A percentile compares a stretch with the other conserved stretches of the same genome.
phyloP scores from a whole-genome alignment of 768 basidiomycete genomes.

The Saitozyma sp. region DNA sequence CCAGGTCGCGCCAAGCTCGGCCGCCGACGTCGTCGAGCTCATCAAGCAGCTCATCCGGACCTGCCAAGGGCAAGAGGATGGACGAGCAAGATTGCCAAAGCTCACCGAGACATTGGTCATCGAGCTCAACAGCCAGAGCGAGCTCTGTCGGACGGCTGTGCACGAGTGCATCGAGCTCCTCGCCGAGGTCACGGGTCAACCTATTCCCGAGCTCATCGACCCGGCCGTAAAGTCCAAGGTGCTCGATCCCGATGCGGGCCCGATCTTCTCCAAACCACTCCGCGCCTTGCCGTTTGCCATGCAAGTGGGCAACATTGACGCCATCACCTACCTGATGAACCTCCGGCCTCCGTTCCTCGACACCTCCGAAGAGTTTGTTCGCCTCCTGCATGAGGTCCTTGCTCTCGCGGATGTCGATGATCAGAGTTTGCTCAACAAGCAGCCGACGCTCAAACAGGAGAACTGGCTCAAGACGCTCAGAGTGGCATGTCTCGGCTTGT shows the following conservation, averaged over 20 bases:
- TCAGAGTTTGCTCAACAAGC: constrained; percentile 70
- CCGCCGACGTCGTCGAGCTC: constrained; percentile 75
- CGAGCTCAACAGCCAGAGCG: constrained; percentile 83
- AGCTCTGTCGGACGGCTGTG: constrained; percentile 77
- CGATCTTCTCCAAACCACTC: constrained; percentile 92
- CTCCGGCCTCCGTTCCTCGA: constrained; percentile 87
- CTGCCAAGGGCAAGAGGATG: constrained; percentile 55
- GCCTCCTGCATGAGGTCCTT: constrained; percentile 87
- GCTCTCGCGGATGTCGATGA: constrained; percentile 96
- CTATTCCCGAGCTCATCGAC: constrained; percentile 74
- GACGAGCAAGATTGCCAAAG: constrained; percentile 61
- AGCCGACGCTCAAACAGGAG: constrained; percentile 71
- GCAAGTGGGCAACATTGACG: constrained; percentile 97
- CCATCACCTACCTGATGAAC: constrained; percentile 87
- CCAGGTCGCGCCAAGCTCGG: constrained; percentile 77
- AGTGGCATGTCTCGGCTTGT: constrained; percentile 86
- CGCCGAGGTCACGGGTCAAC: constrained; percentile 68
- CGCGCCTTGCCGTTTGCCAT: constrained; percentile 90
- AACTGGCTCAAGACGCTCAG: constrained; percentile 84
- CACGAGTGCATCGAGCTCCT: constrained; percentile 78
- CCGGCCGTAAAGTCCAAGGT: constrained; percentile 77
- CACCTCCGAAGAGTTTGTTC: constrained; percentile 84
- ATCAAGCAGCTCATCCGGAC: constrained; percentile 56
- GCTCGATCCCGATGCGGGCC: constrained; percentile 60
- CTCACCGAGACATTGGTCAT: constrained; percentile 74